Conservation (phyloP, 441 rosid species). For the Croton setiger region DNA sequence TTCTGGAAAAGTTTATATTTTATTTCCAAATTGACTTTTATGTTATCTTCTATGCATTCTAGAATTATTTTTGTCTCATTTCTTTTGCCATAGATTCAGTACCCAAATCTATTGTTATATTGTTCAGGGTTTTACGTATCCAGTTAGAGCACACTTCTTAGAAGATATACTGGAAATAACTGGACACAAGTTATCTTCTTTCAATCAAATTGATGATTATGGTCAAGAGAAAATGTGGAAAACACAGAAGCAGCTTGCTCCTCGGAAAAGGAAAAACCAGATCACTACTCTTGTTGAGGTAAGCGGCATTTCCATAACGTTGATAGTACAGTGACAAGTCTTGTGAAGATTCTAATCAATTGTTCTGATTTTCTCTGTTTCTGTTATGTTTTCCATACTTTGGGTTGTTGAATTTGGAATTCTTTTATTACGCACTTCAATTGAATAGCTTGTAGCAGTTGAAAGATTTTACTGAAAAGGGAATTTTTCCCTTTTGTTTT, state of each 20-base stretch:
- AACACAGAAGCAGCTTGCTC: slow-evolving; percentile 86
- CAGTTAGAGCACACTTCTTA: slow-evolving; percentile 78
- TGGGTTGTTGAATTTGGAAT: not conserved
- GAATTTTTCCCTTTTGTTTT: not conserved
- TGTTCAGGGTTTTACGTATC: slow-evolving; percentile 85
- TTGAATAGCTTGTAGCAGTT: not conserved
- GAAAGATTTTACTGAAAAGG: not conserved
- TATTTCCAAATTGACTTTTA: not conserved
- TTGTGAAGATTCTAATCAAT: not conserved
- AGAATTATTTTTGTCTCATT: no score
- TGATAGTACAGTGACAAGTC: slow-evolving; percentile 7
- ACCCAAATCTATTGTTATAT: slow-evolving; percentile 14
- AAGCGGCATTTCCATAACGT: slow-evolving; percentile 7
- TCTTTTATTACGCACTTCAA: not conserved
- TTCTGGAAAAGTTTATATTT: not conserved
- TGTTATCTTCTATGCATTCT: not conserved
- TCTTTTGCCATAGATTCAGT: not conserved
- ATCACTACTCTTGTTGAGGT: slow-evolving; percentile 97
- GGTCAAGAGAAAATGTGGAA: slow-evolving; percentile 99
- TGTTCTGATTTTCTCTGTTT: not conserved
- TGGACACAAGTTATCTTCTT: slow-evolving; percentile 83
- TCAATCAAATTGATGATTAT: slow-evolving; percentile 96
- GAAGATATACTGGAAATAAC: slow-evolving; percentile 91
- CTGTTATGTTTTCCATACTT: not conserved
- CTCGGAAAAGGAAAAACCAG: slow-evolving; percentile 92